These are phyloP conservation scores for Suhomyces guaymorum DNA, from an alignment of 1,139 yeast species.

Conservation along the genomic window DNA sequence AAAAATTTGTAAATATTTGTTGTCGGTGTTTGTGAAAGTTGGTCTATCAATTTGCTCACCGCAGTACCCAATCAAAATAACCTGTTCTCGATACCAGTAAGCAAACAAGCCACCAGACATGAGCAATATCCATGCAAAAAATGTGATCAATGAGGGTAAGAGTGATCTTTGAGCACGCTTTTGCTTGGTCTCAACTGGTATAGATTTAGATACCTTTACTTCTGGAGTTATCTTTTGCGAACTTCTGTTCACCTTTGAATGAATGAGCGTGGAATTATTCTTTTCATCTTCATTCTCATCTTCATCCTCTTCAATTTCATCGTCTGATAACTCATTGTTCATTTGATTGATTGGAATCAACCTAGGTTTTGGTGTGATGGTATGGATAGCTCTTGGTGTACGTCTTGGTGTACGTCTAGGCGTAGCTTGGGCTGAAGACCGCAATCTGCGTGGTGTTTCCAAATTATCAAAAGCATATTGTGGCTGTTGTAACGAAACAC, in stretches of 20 bases:
- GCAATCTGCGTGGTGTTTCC: conserved; percentile 13
- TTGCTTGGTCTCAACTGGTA: neutral
- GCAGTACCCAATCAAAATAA: conserved; percentile 63
- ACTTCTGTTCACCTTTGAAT: too few relatives aligned
- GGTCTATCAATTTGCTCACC: conserved; percentile 52
- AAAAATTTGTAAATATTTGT: conserved; percentile 21
- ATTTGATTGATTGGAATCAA: conserved; percentile 15
- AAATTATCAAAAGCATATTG: conserved; percentile 10
- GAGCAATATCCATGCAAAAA: conserved; percentile 30
- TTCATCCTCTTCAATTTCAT: conserved; percentile 18
- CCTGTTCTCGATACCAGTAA: conserved; percentile 66
- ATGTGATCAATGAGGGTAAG: conserved; percentile 4
- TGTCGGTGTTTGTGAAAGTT: conserved; percentile 31
- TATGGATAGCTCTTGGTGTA: conserved; percentile 13
- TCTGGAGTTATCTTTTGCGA: conserved; percentile 1
- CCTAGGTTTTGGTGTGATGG: conserved; percentile 20
- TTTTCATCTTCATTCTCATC: conserved; percentile 12
- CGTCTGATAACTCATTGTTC: conserved; percentile 10
- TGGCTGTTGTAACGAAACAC: conserved; percentile 27
- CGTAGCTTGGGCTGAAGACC: conserved; percentile 15
- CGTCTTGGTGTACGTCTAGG: conserved; percentile 13
- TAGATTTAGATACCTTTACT: neutral
- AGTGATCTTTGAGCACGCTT: neutral
- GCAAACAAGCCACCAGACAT: conserved; percentile 35
- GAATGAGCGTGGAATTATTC: neutral